Percentiles rank a stretch among this genome's conserved stretches.
phyloP scores from a whole-genome alignment of 768 basidiomycete genomes.

The Pilatotrama ljubarskyi region DNA sequence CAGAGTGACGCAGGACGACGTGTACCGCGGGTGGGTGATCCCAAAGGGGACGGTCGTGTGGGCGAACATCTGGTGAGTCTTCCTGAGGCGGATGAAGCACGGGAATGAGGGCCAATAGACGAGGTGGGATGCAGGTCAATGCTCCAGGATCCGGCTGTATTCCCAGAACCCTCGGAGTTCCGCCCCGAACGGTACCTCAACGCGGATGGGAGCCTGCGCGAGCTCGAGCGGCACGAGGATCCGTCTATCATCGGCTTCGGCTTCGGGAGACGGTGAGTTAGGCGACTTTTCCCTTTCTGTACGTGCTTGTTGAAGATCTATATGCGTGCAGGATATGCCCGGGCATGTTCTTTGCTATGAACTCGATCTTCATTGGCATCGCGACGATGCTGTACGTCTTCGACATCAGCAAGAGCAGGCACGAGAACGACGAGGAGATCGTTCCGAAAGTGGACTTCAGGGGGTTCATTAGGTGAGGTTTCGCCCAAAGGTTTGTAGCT shows the following conservation, averaged over 20 bases:
- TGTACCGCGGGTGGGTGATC: constrained; percentile 30
- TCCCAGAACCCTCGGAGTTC: constrained; percentile 28
- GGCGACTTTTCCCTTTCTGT: too few relatives aligned
- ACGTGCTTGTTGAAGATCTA: not conserved
- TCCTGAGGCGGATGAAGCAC: too few relatives aligned
- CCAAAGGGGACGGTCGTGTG: constrained; percentile 31
- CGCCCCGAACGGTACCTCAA: constrained; percentile 31
- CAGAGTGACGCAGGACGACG: constrained; percentile 29
- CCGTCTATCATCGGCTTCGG: constrained; percentile 24
- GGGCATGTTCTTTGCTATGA: constrained; percentile 30
- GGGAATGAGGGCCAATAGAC: too few relatives aligned
- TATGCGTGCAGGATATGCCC: constrained; percentile 29
- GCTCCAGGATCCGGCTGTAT: constrained; percentile 30
- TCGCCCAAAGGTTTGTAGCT: not conserved
- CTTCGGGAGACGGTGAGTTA: constrained; percentile 28
- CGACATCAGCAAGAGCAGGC: constrained; percentile 24
- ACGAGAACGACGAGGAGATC: constrained; percentile 26
- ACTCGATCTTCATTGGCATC: constrained; percentile 29
- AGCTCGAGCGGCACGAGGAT: constrained; percentile 23
- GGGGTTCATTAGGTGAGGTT: constrained; percentile 20
- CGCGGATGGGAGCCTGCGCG: constrained; percentile 6
- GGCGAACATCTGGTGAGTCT: constrained; percentile 35
- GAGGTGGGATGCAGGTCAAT: constrained; percentile 30
- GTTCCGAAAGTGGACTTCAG: constrained; percentile 26
- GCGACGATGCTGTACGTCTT: constrained; percentile 28